Conservation (phyloP, 345 rosid genomes). For the Excoecaria cochinchinensis region DNA sequence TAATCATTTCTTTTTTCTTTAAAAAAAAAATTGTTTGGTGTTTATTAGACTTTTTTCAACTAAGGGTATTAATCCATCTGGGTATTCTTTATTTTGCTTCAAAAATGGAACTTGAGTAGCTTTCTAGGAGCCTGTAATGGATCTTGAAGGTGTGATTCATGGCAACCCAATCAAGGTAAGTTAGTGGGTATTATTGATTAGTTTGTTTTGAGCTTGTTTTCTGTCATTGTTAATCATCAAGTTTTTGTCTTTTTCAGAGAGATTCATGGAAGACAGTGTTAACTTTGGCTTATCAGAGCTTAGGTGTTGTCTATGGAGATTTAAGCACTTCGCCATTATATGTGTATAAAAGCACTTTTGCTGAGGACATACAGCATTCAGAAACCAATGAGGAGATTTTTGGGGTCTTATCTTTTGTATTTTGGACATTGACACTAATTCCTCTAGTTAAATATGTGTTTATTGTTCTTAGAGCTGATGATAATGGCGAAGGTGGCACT, state of each 20-base stretch:
- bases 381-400: constrained; percentile 49
- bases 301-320: constrained; percentile 42
- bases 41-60: constrained; percentile 24
- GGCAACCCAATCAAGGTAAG: constrained; percentile 5
- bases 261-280: constrained; percentile 46
- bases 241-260: constrained; percentile 16
- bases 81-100: constrained; percentile 25
- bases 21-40: background rate
- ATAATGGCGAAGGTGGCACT: constrained; percentile 52
- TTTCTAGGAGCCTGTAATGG: constrained; percentile 46
- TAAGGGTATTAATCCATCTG: constrained; percentile 30
- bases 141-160: constrained; percentile 48
- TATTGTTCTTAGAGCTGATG: constrained; percentile 47
- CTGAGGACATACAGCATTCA: constrained; percentile 41
- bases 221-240: background rate
- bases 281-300: constrained; percentile 32
- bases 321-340: constrained; percentile 50
- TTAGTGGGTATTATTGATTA: background rate
- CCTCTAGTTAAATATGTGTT: constrained; percentile 44
- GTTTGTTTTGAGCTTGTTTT: background rate
- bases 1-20: background rate
- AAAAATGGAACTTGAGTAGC: constrained; percentile 35
- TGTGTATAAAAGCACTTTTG: constrained; percentile 45
- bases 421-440: constrained; percentile 44
- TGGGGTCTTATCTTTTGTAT: constrained; percentile 45